phyloP scores from a whole-genome alignment of 2,329 filamentous ascomycete species.

The Triangularia verruculosa region DNA sequence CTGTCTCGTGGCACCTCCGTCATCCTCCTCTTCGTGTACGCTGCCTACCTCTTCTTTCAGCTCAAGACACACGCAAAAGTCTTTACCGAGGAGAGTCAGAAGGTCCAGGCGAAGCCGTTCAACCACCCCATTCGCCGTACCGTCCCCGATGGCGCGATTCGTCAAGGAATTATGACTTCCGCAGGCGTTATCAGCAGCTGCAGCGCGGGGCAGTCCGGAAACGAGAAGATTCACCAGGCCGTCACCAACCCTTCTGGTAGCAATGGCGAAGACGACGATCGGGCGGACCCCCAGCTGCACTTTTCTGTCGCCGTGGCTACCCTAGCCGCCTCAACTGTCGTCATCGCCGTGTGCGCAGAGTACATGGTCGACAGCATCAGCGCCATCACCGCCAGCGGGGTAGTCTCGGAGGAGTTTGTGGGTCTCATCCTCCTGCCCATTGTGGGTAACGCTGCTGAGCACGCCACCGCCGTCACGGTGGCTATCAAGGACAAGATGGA shows the following conservation, averaged over 20 bases:
- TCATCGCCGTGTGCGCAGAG: slow-evolving; percentile 79
- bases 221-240: slow-evolving; percentile 45
- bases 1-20: slow-evolving; percentile 72
- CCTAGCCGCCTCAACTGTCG: slow-evolving; percentile 67
- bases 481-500: slow-evolving; percentile 86
- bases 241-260: slow-evolving; percentile 40
- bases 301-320: slow-evolving; percentile 69
- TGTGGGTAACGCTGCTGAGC: slow-evolving; percentile 80
- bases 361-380: slow-evolving; percentile 70
- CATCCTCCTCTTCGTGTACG: slow-evolving; percentile 81
- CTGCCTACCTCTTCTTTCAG: slow-evolving; percentile 83
- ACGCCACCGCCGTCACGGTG: slow-evolving; percentile 76
- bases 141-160: slow-evolving; percentile 33
- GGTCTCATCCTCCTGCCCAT: slow-evolving; percentile 78
- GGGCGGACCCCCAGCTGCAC: slow-evolving; percentile 70
- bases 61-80: slow-evolving; percentile 78
- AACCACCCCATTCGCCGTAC: slow-evolving; percentile 29
- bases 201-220: slow-evolving; percentile 33
- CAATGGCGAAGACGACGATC: background rate
- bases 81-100: slow-evolving; percentile 77
- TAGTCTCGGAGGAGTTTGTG: slow-evolving; percentile 56
- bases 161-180: slow-evolving; percentile 40
- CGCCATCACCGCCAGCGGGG: slow-evolving; percentile 51
- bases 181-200: slow-evolving; percentile 38
- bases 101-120: slow-evolving; percentile 62